phyloP scores from a whole-genome alignment of 2,329 filamentous ascomycete genomes.

The Xylariaceae sp. region DNA sequence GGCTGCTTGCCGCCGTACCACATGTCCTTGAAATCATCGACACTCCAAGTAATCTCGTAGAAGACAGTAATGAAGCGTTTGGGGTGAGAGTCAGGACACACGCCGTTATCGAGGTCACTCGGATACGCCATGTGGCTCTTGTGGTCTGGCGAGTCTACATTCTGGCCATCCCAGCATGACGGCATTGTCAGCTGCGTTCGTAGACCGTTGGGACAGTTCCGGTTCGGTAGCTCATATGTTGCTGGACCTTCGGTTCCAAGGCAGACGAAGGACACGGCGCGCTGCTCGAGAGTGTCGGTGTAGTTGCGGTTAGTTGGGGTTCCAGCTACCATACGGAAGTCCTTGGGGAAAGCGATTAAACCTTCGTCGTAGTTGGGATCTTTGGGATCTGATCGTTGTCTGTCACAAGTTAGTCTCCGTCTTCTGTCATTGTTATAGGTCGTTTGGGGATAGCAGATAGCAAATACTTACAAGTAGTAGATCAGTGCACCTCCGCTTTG shows the following conservation, averaged over 20 bases:
- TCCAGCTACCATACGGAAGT: constrained; percentile 72
- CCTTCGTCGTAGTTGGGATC: constrained; percentile 51
- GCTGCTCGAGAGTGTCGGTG: constrained; percentile 51
- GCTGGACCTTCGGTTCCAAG: constrained; percentile 54
- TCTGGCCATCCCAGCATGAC: constrained; percentile 67
- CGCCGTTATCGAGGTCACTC: constrained; percentile 51
- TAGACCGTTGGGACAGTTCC: constrained; percentile 59
- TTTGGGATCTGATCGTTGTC: constrained; percentile 49
- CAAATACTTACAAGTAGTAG: constrained; percentile 62
- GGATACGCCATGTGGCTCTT: constrained; percentile 64
- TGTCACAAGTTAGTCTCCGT: constrained; percentile 27
- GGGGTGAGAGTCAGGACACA: constrained; percentile 58
- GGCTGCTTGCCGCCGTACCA: constrained; percentile 53
- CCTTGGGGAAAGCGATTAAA: constrained; percentile 65
- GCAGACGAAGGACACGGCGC: constrained; percentile 63
- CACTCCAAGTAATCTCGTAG: constrained; percentile 64
- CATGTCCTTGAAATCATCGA: constrained; percentile 55
- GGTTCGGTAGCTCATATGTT: constrained; percentile 59
- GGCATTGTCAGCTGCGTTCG: constrained; percentile 65
- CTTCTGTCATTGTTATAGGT: not conserved
- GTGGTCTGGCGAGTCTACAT: constrained; percentile 61
- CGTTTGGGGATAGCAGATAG: not conserved
- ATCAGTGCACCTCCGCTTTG: constrained; percentile 52
- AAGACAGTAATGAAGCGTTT: constrained; percentile 65
- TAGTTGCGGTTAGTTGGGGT: constrained; percentile 59